Percentiles rank a stretch among this genome's conserved stretches.
Evolutionary conservation across 2,329 filamentous ascomycete species (phyloP).

Genomic region (Penicillium sp.): DNA sequence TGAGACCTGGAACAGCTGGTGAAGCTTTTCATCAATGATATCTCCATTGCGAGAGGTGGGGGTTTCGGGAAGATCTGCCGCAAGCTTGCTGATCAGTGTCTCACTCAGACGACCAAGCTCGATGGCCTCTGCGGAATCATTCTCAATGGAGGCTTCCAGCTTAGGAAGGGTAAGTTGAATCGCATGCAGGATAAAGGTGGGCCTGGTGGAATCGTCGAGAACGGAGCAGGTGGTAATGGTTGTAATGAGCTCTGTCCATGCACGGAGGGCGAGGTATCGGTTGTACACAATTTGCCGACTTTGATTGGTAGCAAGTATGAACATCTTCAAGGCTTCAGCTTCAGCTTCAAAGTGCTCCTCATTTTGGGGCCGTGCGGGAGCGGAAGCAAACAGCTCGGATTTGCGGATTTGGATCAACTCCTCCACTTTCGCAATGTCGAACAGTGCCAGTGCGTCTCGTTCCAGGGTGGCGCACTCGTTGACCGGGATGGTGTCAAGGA

Average conservation of each 20-base stretch:
- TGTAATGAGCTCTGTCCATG: conserved; percentile 79
- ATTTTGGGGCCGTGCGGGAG: conserved; percentile 41
- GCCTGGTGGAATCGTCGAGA: conserved; percentile 64
- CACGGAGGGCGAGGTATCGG: conserved; percentile 64
- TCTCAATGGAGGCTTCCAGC: conserved; percentile 68
- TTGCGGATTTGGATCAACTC: conserved; percentile 61
- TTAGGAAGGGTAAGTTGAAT: conserved; percentile 84
- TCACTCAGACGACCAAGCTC: conserved; percentile 72
- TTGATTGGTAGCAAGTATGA: conserved; percentile 39
- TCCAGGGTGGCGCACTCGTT: conserved; percentile 57
- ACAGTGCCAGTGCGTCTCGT: conserved; percentile 48
- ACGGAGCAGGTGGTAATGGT: conserved; percentile 79
- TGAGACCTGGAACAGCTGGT: conserved; percentile 84
- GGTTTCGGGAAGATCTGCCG: conserved; percentile 29
- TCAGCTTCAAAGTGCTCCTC: conserved; percentile 39
- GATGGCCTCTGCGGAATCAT: conserved; percentile 62
- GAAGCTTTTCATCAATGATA: conserved; percentile 79
- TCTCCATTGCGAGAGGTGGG: conserved; percentile 52
- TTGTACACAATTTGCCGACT: conserved; percentile 31
- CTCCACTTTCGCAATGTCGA: conserved; percentile 63
- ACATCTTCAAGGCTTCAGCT: conserved; percentile 32
- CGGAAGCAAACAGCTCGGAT: conserved; percentile 33
- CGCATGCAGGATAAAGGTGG: conserved; percentile 75
- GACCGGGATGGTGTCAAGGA: conserved; percentile 63
- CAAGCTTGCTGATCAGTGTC: conserved; percentile 50